These are phyloP conservation scores for Ustilago bromivora DNA, from an alignment of 1,284 basidiomycete genomes.

Conservation along the genomic window DNA sequence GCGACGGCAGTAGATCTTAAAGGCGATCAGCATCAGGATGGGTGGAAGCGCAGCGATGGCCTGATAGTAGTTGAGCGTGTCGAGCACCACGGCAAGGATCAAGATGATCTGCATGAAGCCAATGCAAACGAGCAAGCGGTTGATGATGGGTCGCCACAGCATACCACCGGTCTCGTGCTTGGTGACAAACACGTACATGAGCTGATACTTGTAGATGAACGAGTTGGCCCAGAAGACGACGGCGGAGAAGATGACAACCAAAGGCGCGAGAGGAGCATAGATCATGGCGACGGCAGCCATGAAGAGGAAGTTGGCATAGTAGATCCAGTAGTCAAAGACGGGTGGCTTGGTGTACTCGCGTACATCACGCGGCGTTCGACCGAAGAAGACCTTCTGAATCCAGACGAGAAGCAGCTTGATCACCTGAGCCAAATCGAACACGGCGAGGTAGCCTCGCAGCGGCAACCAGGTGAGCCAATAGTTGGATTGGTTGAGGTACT, in stretches of 20 bases:
- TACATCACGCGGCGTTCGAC: constrained; percentile 95
- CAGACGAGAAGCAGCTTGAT: constrained; percentile 88
- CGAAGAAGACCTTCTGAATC: constrained; percentile 82
- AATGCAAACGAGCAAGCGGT: constrained; percentile 64
- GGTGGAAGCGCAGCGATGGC: constrained; percentile 63
- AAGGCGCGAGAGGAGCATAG: constrained; percentile 63
- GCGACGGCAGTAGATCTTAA: constrained; percentile 63
- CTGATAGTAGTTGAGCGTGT: constrained; percentile 53
- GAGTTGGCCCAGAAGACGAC: constrained; percentile 60
- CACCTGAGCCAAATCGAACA: constrained; percentile 96
- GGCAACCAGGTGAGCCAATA: constrained; percentile 69
- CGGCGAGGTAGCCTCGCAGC: constrained; percentile 88
- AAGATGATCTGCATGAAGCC: constrained; percentile 68
- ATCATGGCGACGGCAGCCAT: constrained; percentile 64
- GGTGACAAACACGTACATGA: constrained; percentile 68
- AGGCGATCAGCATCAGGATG: constrained; percentile 59
- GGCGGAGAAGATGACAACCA: constrained; percentile 62
- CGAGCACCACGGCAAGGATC: constrained; percentile 59
- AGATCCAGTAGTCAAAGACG: constrained; percentile 89
- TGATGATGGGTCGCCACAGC: constrained; percentile 66
- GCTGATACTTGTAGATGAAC: constrained; percentile 69
- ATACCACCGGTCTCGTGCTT: constrained; percentile 69
- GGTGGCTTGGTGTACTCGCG: constrained; percentile 96
- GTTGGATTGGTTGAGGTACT: constrained; percentile 64
- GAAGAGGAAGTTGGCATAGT: constrained; percentile 74